Evolutionary conservation across 2,329 filamentous ascomycete species (phyloP), one percentile per base, ranked within the genome.

Genomic region (Epichloe coenophiala): DNA sequence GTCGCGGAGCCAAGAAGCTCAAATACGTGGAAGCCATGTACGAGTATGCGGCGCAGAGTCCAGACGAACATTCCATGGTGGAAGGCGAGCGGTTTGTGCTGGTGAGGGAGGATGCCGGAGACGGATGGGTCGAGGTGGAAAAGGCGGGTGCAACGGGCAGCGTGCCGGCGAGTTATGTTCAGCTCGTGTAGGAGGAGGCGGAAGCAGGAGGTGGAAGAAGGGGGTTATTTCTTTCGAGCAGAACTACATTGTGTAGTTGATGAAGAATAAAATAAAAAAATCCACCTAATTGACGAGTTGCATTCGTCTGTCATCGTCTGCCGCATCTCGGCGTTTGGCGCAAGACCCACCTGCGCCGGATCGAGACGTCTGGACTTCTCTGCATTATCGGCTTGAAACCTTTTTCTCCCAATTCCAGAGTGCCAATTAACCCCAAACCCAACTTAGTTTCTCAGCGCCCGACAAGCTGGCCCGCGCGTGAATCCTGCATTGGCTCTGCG

Each of bases 101-200:
- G 35, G 81, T 96, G 54, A 89, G 83, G 60, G 83, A 87, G 51
- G 91, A 97, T 63, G 78, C 83, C 0, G 93, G 93, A 1, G 93
- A 97, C 70, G 93, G 93, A 0, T 98, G 93, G 93, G 88, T 84
- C 31, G 93, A 97, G 70, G 93, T 98, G 17, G 93, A 97, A 71
- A 89, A 88, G 67, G 89, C 88, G 17, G 90, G 90, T 1, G 73
- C 82, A 40, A 88, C 83, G 46, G 90, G 83, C 63, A 95, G 89
- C 65, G 93, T 98, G 49, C 93, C 93, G 44, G 90, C 90, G 38
- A 95, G 88, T 66, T 98, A 97, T 71, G 79, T 97, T 53, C 85
- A 89, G 68, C 78, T 84, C 61, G 80, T 87, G 47, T 85, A 71
- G 48, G 37, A 71, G 45, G 37, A 4, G 21, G 36, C 35, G 36